Base-by-base conservation (phyloP, 495 filamentous ascomycete genomes). In the Hypoxylon fuscum region DNA sequence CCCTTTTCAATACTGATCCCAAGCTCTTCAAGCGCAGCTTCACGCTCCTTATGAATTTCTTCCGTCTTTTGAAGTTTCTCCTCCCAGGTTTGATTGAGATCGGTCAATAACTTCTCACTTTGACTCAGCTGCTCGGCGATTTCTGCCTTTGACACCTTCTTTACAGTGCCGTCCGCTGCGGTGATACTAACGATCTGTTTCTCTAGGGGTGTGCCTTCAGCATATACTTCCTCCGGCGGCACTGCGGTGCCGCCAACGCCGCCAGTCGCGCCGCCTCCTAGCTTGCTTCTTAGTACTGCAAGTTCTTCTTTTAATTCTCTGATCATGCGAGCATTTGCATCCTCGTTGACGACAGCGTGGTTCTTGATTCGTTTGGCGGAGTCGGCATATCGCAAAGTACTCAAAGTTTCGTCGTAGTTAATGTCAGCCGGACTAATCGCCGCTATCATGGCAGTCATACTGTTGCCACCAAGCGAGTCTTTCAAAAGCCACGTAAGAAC, bases 331-430 rank as follows among this genome's bases (percentile, higher is more conserved):
- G 95, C 95, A 71, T 99, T 99, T 37, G 95, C 92, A 78, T 98
- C 95, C 71, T 99, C 95, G 79, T 99, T 99, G 72, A 99, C 90
- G 22, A 99, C 96, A 32, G 95, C 95, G 73, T 99, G 96, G 77
- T 99, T 98, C 91, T 98, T 98, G 81, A 99, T 99, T 64, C 95
- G 86, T 77, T 99, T 99, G 18, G 95, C 95, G 5, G 92, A 96
- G 73, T 99, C 95, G 41, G 95, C 95, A 77, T 99, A 99, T 55
- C 95, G 87, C 9, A 99, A 80, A 9, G 95, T 99, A 73, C 93
- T 92, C 5, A 99, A 81, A 10, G 95, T 98, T 73, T 99, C 95
- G 65, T 99, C 95, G 68, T 94, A 99, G 76, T 99, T 99, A 80
- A 99, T 98, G 77, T 99, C 95, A 50, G 95, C 95, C 3, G 95